Evolutionary conservation across 2,329 filamentous ascomycete species (phyloP).

Genomic region (Sporothrix globosa): DNA sequence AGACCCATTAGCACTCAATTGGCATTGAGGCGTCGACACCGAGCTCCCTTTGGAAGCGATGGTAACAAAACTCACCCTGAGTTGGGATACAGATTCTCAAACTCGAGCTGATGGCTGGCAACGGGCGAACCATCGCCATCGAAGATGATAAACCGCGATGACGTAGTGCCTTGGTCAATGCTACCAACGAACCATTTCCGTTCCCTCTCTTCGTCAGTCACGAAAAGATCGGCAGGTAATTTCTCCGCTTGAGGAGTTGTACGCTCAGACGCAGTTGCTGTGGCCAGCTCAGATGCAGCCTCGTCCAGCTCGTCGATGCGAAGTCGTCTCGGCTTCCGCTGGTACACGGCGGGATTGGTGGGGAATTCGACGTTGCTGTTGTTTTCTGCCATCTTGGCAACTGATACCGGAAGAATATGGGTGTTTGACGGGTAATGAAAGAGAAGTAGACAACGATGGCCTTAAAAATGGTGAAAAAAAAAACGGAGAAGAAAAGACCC

Average conservation of each 20-base stretch:
- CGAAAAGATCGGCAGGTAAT: slow-evolving; percentile 42
- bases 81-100: slow-evolving; percentile 80
- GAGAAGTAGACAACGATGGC: neutral
- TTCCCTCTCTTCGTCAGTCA: slow-evolving; percentile 43
- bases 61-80: slow-evolving; percentile 68
- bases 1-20: neutral
- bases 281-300: slow-evolving; percentile 28
- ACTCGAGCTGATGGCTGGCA: slow-evolving; percentile 83
- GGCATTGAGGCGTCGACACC: neutral
- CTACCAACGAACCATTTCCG: slow-evolving; percentile 73
- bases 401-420: neutral
- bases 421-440: neutral
- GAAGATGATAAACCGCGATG: slow-evolving; percentile 88
- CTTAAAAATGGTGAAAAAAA: neutral
- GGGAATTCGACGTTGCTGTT: slow-evolving; percentile 12
- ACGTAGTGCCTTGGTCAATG: slow-evolving; percentile 90
- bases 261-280: slow-evolving; percentile 30
- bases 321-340: slow-evolving; percentile 29
- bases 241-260: slow-evolving; percentile 32
- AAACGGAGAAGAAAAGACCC: neutral
- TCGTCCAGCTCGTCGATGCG: slow-evolving; percentile 33
- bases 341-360: slow-evolving; percentile 27
- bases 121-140: slow-evolving; percentile 76
- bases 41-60: neutral
- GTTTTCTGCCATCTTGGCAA: slow-evolving; percentile 25